These are phyloP conservation scores for Casuarina equisetifolia DNA, from an alignment of 306 rosid genomes.

Conservation along the genomic window DNA sequence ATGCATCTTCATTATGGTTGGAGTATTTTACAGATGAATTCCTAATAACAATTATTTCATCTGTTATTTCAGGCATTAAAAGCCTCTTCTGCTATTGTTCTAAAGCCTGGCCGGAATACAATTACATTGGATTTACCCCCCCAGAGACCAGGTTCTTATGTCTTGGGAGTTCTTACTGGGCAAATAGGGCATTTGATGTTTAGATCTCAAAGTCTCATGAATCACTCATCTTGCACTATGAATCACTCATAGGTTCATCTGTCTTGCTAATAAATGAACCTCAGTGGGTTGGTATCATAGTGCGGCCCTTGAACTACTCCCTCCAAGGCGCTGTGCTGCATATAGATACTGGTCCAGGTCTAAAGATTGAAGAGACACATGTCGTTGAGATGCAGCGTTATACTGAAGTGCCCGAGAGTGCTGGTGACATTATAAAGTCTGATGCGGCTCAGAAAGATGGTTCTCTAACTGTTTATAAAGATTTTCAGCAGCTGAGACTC, in stretches of 20 bases:
- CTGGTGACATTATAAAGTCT: conserved; percentile 34
- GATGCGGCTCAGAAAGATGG: conserved; percentile 45
- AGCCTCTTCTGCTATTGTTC: conserved; percentile 66
- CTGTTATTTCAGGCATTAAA: conserved; percentile 66
- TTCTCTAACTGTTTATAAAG: conserved; percentile 41
- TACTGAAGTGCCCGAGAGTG: conserved; percentile 39
- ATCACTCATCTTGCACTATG: conserved; percentile 19
- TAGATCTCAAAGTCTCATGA: conserved; percentile 69
- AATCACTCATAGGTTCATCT: conserved; percentile 67
- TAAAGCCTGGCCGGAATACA: conserved; percentile 91
- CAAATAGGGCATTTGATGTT: conserved; percentile 86
- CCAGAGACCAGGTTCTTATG: conserved; percentile 97
- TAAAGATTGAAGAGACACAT: conserved; percentile 63
- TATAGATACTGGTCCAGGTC: conserved; percentile 96
- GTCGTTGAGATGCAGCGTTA: conserved; percentile 80
- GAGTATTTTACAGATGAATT: conserved; percentile 19
- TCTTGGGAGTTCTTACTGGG: conserved; percentile 94
- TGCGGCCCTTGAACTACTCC: conserved; percentile 84
- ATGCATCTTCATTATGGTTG: conserved; percentile 23
- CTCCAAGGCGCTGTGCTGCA: conserved; percentile 85
- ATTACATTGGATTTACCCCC: conserved; percentile 89
- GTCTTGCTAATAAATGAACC: conserved; percentile 88
- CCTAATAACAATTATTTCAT: conserved; percentile 26
- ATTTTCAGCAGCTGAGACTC: conserved; percentile 55
- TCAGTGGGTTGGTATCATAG: conserved; percentile 92